A percentile compares a stretch with the other conserved stretches of the same genome.
phyloP scores from a whole-genome alignment of 306 rosid species.

The Vicia sativa region DNA sequence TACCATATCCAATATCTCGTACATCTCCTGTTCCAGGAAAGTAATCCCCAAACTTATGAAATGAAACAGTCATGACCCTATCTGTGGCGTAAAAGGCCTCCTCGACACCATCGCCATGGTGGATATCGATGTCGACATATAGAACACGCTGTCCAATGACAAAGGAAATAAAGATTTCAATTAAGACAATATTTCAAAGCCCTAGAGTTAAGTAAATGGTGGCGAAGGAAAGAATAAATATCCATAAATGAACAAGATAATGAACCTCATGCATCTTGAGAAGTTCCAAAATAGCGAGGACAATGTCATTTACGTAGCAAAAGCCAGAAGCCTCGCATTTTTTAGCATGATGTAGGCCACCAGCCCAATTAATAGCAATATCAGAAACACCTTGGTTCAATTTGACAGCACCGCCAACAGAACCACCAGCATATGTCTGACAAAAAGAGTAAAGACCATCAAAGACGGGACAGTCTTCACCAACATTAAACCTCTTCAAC shows the following conservation, averaged over 20 bases:
- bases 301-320: conserved; percentile 57
- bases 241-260: conserved; percentile 17
- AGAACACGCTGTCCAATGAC: conserved; percentile 52
- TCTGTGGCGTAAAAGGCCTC: conserved; percentile 47
- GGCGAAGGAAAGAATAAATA: neutral
- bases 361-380: conserved; percentile 58
- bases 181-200: conserved; percentile 19
- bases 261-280: conserved; percentile 54
- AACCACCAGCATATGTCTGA: conserved; percentile 58
- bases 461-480: conserved; percentile 53
- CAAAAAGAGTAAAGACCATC: conserved; percentile 59
- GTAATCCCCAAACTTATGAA: conserved; percentile 58
- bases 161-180: conserved; percentile 30
- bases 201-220: neutral
- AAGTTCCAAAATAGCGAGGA: conserved; percentile 55
- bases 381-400: conserved; percentile 48
- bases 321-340: conserved; percentile 61
- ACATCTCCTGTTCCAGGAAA: conserved; percentile 61
- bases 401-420: conserved; percentile 54
- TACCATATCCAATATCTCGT: conserved; percentile 51
- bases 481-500: conserved; percentile 55
- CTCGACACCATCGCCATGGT: conserved; percentile 23
- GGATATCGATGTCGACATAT: conserved; percentile 20
- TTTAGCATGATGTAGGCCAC: conserved; percentile 59
- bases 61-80: conserved; percentile 60